Evolutionary conservation across 2,329 filamentous ascomycete species (phyloP), one percentile per base, ranked within the genome.

Genomic region (Elsinoe australis): DNA sequence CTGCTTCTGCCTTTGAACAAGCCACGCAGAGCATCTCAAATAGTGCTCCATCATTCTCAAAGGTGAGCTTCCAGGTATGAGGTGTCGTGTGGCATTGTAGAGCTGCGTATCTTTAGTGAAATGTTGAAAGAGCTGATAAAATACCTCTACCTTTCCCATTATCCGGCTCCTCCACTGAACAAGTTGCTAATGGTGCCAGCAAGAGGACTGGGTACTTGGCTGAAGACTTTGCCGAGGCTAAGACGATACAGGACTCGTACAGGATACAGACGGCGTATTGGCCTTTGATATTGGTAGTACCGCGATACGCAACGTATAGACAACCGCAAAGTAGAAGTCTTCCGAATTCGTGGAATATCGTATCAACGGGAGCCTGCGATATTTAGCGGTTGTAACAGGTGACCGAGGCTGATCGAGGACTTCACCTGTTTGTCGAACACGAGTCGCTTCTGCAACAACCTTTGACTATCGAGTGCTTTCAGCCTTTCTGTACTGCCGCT

Each of bases 41-140:
- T 47, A 90, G 71, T 51, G 85, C 80, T 55, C 84, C 78, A 49
- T 83, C 75, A 54, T 79, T 78, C 61, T 92, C 82, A 59, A 96
- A 95, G 2, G 87, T 74, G 8, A 95, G 59, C 62, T 96, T 98
- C 90, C 89, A 96, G 1, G 88, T 92, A 63, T 86, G 86, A 0
- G 85, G 81, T 1, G 86, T 85, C 2, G 85, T 86, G 54, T 92
- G 83, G 59, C 88, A 95, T 71, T 90, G 87, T 5, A 96, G 63
- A 0, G 87, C 88, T 94, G 52, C 26, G n/a, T 12, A 4, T 3
- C 4, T 18, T 52, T 18, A 54, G 41, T 22, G 7, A 17, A 2
- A 6, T 7, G 4, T 33, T 28, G n/a, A 3, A 14, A 8, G 14
- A 21, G 7, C 12, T 22, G 2, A 6, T 15, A 8, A 14, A 2